Percentiles rank a stretch among this genome's conserved stretches.
phyloP scores from a whole-genome alignment of 176 grass and related monocot genomes.

The Juncus effusus region DNA sequence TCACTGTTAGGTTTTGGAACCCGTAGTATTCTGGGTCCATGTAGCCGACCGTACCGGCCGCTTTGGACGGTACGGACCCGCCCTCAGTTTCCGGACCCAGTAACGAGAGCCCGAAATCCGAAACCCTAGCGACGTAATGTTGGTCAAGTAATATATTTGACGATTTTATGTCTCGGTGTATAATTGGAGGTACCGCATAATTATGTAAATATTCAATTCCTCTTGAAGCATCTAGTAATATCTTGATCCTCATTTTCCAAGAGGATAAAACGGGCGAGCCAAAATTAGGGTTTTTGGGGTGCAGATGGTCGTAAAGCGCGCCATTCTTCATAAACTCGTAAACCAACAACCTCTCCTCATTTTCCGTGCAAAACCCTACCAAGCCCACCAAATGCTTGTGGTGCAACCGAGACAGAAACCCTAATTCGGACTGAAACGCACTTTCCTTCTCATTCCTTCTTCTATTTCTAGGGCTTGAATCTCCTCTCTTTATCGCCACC shows the following conservation, averaged over 20 bases:
- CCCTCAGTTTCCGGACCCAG: conserved; percentile 42
- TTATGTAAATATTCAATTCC: conserved; percentile 97
- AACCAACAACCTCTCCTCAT: conserved; percentile 73
- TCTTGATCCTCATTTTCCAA: conserved; percentile 80
- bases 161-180: conserved; percentile 98
- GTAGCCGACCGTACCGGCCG: conserved; percentile 87
- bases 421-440: conserved; percentile 91
- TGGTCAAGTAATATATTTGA: conserved; percentile 87
- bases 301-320: conserved; percentile 84
- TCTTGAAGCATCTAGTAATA: conserved; percentile 71
- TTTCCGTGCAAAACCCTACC: conserved; percentile 79
- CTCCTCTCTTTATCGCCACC: conserved; percentile 93
- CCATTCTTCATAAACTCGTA: conserved; percentile 99
- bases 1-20: conserved; percentile 74
- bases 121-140: conserved; percentile 70
- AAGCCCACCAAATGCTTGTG: conserved; percentile 93
- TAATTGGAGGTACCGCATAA: conserved; percentile 95
- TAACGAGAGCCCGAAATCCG: conserved; percentile 83
- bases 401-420: conserved; percentile 77
- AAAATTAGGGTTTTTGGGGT: conserved; percentile 26
- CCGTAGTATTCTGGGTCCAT: conserved; percentile 99
- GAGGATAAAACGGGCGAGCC: conserved; percentile 45
- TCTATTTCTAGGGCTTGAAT: conserved; percentile 35
- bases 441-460: conserved; percentile 85
- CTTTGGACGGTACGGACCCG: conserved; percentile 39